Evolutionary conservation across 176 grass and related monocot genomes (phyloP), one percentile per base, ranked within the genome.

Genomic region (Tillandsia fasciculata): DNA sequence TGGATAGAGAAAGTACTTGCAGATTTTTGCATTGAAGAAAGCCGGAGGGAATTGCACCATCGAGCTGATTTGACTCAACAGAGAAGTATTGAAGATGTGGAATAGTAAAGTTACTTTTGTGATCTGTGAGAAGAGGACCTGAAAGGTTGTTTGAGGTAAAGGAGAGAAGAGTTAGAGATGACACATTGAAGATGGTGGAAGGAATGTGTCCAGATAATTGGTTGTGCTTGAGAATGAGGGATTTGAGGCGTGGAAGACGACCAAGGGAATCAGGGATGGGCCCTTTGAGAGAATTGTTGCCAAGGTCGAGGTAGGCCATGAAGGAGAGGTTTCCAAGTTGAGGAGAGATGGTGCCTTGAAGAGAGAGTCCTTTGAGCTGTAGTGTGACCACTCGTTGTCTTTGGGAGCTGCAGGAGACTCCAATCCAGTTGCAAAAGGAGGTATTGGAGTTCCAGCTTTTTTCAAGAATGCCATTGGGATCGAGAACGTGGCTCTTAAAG

Each of bases 391-490:
- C 75, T 77, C 66, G 69, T 6, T 77, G 51, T 26, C 2, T 27
- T 15, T 10, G 26, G 50, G 51, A 20, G 11, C 47, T 47, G 51
- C 66, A 77, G n/a, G 50, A 69, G 20, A 77, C 51, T 2, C 75
- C 75, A 53, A 22, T 48, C 75, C 75, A 77, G n/a, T 26, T 69
- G 75, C 75, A 69, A 53, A 77, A 77, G 65, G 75, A 69, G 65
- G 64, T 77, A 27, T 50, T 77, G 13, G 65, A 24, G 52, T 29
- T 51, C 65, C 75, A 77, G 48, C 14, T 77, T 2, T 64, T 49
- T 11, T 59, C 65, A 13, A 78, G 75, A 26, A 48, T 8, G 51
- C 52, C 23, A 14, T 28, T 24, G 12, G 75, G 75, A 53, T 78
- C 52, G 4, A 59, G 13, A 10, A 52, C 28, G 9, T 63, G 66